Base-by-base conservation (phyloP, 768 basidiomycete genomes). In the Phanerochaete sordida region DNA sequence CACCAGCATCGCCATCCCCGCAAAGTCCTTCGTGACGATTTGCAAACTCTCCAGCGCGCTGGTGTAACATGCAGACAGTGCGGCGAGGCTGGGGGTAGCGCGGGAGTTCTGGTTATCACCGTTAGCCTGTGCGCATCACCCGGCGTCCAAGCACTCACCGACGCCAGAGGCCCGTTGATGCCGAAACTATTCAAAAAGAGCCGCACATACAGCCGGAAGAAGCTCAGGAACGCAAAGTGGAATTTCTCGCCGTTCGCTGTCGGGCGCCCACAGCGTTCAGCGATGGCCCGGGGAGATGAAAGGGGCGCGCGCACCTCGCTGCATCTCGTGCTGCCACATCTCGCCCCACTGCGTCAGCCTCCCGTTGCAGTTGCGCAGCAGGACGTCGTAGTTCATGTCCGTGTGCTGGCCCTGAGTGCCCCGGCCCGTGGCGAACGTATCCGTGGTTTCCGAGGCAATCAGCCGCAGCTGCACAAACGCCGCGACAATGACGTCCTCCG, bases 111-210 rank as follows among this genome's bases (percentile, higher is more conserved):
- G 47, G 39, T 4, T 16, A 19, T 19, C 8, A 43, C 19, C 19
- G 19, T 43, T 11, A 43, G 39, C 28, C 50, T 8, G 28, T n/a
- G 12, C 11, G 50, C 9, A 15, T 26, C 27, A 16, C 30, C 50
- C 48, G 43, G 44, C 47, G 35, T 39, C 28, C 54, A 21, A 26
- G 27, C 23, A 76, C 82, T 67, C 66, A 83, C 87, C 55, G 84
- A 79, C 56, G 77, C 70, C 72, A 86, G 78, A 35, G 83, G 80
- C 21, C 81, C 79, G 65, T 88, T 86, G 50, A 92, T 84, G 27
- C 89, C 91, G 70, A 92, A 90, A 64, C 88, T 90, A 71, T 93
- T 93, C 70, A 93, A 73, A 75, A 93, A 93, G 52, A 94, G 78
- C 61, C 87, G 80, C 53, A 91, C 88, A 69, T 93, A 83, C 31